Evolutionary conservation across 805 yeast genomes (phyloP).

Genomic region (Saturnispora sanitii): DNA sequence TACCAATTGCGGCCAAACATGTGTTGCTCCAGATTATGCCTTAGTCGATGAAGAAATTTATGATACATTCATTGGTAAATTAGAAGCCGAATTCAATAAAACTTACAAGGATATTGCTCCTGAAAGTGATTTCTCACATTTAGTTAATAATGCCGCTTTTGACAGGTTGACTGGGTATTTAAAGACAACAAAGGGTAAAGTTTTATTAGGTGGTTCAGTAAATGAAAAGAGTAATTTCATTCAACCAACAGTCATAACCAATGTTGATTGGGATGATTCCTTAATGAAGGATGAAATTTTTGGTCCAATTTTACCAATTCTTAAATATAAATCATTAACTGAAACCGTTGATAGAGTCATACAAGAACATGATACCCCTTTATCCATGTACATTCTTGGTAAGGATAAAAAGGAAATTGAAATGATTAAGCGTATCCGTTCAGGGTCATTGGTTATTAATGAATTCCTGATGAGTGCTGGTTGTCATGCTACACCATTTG

Average conservation of each 20-base stretch:
- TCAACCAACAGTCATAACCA: conserved; percentile 64
- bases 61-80: conserved; percentile 33
- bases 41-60: conserved; percentile 53
- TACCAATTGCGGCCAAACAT: conserved; percentile 80
- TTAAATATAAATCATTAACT: conserved; percentile 36
- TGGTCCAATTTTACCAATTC: conserved; percentile 76
- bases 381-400: conserved; percentile 68
- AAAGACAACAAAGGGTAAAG: conserved; percentile 39
- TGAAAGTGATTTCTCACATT: conserved; percentile 43
- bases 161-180: conserved; percentile 37
- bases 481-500: conserved; percentile 62
- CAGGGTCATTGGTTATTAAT: conserved; percentile 64
- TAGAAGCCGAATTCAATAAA: conserved; percentile 16
- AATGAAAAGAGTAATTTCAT: conserved; percentile 32
- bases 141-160: conserved; percentile 48
- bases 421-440: conserved; percentile 46
- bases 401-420: conserved; percentile 37
- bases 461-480: conserved; percentile 67
- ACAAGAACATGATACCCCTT: conserved; percentile 57
- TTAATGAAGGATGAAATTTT: conserved; percentile 71
- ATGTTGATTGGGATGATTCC: conserved; percentile 56
- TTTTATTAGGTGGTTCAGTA: conserved; percentile 44
- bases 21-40: conserved; percentile 82
- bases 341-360: conserved; percentile 36
- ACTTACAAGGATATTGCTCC: conserved; percentile 29